Evolutionary conservation across 169 alveolate genomes (phyloP).

Genomic region (Plasmodium chabaudi): DNA sequence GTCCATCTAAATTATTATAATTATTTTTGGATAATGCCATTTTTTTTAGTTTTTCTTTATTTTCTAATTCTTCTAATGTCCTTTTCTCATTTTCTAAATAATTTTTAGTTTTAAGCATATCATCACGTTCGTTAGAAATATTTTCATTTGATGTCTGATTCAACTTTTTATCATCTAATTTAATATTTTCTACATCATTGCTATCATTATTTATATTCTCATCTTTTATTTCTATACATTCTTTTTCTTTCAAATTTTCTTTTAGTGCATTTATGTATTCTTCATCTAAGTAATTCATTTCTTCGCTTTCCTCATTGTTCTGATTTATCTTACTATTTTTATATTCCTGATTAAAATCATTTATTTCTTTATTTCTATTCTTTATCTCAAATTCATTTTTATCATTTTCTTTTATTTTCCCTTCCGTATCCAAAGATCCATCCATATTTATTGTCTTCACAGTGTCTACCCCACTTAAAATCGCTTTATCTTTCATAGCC

Average conservation of each 20-base stretch:
- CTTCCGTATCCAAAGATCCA: too few species aligned
- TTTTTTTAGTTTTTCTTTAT: constrained; percentile 12
- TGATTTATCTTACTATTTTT: too few species aligned
- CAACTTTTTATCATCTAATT: neutral
- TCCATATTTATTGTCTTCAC: too few species aligned
- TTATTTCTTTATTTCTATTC: too few species aligned
- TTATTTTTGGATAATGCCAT: neutral
- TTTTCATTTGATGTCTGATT: neutral
- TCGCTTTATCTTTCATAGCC: neutral
- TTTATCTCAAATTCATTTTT: too few species aligned
- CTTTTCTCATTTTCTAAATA: constrained; percentile 56
- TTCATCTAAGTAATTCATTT: too few species aligned
- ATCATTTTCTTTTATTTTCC: too few species aligned
- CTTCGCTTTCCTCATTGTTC: too few species aligned
- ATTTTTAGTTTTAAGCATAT: constrained; percentile 29
- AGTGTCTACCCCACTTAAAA: too few species aligned
- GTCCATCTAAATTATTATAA: neutral
- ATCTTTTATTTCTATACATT: neutral
- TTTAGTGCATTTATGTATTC: constrained; percentile 36
- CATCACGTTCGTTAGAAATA: neutral
- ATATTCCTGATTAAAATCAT: too few species aligned
- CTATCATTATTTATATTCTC: too few species aligned
- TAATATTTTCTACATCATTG: neutral
- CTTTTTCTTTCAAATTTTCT: constrained; percentile 10
- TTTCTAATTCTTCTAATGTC: constrained; percentile 33